These are phyloP conservation scores for Oryza meyeriana DNA, from an alignment of 176 grass and related monocot genomes.

Conservation along the genomic window DNA sequence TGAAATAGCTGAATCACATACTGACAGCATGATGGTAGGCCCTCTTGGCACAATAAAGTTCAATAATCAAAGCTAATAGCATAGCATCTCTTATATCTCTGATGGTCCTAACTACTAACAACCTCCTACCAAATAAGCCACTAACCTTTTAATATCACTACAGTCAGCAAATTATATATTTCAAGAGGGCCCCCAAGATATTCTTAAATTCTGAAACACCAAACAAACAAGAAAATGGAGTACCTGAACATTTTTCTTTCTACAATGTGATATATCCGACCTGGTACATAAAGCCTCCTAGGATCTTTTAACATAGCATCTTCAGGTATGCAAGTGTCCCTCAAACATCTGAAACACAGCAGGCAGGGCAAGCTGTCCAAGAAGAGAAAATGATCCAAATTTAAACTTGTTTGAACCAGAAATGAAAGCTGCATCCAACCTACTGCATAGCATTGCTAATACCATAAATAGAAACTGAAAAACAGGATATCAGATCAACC, in stretches of 20 bases:
- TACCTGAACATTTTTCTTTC: constrained; percentile 87
- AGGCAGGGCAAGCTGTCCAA: constrained; percentile 78
- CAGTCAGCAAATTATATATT: not conserved
- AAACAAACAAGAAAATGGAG: not conserved
- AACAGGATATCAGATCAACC: not conserved
- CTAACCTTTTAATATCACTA: not conserved
- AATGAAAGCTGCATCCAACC: constrained; percentile 24
- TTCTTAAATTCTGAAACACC: not conserved
- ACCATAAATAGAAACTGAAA: not conserved
- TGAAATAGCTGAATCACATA: not conserved
- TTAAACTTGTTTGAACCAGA: constrained; percentile 32
- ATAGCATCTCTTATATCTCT: not conserved
- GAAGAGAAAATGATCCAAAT: constrained; percentile 27
- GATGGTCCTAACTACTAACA: not conserved
- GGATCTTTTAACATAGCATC: constrained; percentile 77
- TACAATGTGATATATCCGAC: constrained; percentile 90
- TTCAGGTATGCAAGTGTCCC: constrained; percentile 87
- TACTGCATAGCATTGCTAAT: constrained; percentile 4
- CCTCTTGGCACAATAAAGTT: not conserved
- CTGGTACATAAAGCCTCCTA: constrained; percentile 92
- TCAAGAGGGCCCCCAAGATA: not conserved
- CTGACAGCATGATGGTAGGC: not conserved
- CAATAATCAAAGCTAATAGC: not conserved
- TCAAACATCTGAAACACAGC: constrained; percentile 77
- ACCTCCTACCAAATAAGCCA: not conserved